Conservation (phyloP, 495 filamentous ascomycete species). For the Penicillium cinerascens region DNA sequence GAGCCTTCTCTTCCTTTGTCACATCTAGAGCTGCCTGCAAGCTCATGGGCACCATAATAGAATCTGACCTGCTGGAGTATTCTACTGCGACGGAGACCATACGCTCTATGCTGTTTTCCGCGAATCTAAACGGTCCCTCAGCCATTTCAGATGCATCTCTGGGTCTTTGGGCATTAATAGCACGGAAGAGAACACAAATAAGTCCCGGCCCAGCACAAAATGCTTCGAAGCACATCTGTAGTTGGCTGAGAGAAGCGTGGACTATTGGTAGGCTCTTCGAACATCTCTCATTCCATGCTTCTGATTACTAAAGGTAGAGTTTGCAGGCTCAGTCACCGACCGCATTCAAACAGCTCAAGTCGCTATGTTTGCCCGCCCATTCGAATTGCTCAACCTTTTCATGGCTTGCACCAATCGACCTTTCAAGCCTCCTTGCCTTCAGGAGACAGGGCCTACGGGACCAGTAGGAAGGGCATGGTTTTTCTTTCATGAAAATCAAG, state of each 20-base stretch:
- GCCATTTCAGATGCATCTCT: slow-evolving; percentile 74
- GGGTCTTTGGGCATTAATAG: slow-evolving; percentile 64
- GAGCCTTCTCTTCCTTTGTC: slow-evolving; percentile 63
- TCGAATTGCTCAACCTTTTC: slow-evolving; percentile 37
- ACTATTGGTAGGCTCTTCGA: slow-evolving; percentile 55
- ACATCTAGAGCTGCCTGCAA: slow-evolving; percentile 80
- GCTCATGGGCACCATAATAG: slow-evolving; percentile 64
- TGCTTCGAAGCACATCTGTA: slow-evolving; percentile 64
- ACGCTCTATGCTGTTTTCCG: slow-evolving; percentile 65
- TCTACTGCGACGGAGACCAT: slow-evolving; percentile 58
- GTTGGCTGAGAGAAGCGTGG: slow-evolving; percentile 81
- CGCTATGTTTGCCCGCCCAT: slow-evolving; percentile 39
- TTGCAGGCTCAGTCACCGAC: slow-evolving; percentile 34
- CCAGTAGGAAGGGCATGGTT: slow-evolving; percentile 34
- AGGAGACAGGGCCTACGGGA: slow-evolving; percentile 25
- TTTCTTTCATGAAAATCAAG: slow-evolving; percentile 32
- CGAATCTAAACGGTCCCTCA: slow-evolving; percentile 78
- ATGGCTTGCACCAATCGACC: slow-evolving; percentile 41
- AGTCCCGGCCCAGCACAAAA: slow-evolving; percentile 61
- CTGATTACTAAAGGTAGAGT: slow-evolving; percentile 12
- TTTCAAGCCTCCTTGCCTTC: slow-evolving; percentile 17
- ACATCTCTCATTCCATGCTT: neutral
- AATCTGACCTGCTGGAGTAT: slow-evolving; percentile 58
- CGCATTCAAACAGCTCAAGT: slow-evolving; percentile 40
- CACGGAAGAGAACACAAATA: slow-evolving; percentile 47